Evolutionary conservation across 306 rosid genomes (phyloP).

Genomic region (Acacia confusa): DNA sequence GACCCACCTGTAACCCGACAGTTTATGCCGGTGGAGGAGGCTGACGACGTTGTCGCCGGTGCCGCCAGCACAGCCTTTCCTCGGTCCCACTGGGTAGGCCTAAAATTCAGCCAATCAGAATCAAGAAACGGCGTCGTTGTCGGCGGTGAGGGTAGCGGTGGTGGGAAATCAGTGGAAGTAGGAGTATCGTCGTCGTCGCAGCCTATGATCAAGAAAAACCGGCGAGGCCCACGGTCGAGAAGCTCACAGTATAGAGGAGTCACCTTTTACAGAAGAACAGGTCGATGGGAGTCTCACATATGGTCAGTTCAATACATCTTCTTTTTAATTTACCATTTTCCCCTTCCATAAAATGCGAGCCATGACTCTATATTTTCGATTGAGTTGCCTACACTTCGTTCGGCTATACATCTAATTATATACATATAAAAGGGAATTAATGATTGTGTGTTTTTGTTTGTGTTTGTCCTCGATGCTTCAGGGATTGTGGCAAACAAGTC

Average conservation of each 20-base stretch:
- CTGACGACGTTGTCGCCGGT: conserved; percentile 38
- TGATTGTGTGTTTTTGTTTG: background rate
- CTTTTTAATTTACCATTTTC: background rate
- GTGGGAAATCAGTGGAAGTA: conserved; percentile 52
- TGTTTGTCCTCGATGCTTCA: conserved; percentile 37
- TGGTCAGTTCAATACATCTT: conserved; percentile 49
- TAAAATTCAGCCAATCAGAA: conserved; percentile 69
- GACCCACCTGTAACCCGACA: conserved; percentile 58
- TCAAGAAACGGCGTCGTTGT: background rate
- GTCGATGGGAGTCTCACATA: conserved; percentile 99
- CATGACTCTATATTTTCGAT: background rate
- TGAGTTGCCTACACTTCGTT: background rate
- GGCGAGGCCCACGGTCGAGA: conserved; percentile 93
- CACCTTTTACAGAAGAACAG: conserved; percentile 97
- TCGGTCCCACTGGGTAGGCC: conserved; percentile 94
- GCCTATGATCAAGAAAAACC: conserved; percentile 86
- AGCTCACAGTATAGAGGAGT: conserved; percentile 98
- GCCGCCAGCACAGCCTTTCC: conserved; percentile 40
- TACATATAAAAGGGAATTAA: background rate
- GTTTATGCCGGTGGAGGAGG: conserved; percentile 71
- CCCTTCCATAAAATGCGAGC: conserved; percentile 8
- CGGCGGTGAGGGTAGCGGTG: background rate
- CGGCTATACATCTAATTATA: background rate
- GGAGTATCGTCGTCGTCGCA: conserved; percentile 43
- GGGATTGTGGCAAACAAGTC: conserved; percentile 99